phyloP scores from a whole-genome alignment of 805 yeast species.

The Candida hispaniensis region DNA sequence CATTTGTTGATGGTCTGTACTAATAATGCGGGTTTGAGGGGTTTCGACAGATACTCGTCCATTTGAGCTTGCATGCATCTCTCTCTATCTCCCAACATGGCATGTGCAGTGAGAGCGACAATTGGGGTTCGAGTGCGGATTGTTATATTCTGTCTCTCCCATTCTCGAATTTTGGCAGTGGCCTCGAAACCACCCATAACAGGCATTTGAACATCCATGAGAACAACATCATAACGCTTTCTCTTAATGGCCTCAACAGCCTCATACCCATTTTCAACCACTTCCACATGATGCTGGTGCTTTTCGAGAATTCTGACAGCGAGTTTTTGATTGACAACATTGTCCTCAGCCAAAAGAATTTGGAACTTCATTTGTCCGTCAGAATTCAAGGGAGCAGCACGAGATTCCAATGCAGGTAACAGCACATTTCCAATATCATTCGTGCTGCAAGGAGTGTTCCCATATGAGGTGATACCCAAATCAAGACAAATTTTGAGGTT shows the following conservation, averaged over 20 bases:
- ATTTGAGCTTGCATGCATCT: constrained; percentile 77
- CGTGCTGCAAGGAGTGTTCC: constrained; percentile 77
- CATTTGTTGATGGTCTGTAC: constrained; percentile 80
- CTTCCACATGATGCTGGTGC: constrained; percentile 74
- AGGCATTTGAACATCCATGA: constrained; percentile 95
- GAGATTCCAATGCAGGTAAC: constrained; percentile 74
- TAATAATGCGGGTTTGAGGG: constrained; percentile 70
- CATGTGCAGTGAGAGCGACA: constrained; percentile 85
- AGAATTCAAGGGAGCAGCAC: constrained; percentile 67
- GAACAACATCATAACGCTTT: constrained; percentile 62
- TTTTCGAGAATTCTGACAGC: constrained; percentile 79
- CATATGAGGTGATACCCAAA: constrained; percentile 77
- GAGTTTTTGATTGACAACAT: constrained; percentile 74
- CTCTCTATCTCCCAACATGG: constrained; percentile 88
- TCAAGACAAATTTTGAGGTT: constrained; percentile 76
- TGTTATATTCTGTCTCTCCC: constrained; percentile 75
- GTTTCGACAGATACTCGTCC: constrained; percentile 87
- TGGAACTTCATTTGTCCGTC: constrained; percentile 69
- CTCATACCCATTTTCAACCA: constrained; percentile 76
- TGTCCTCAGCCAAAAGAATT: constrained; percentile 76
- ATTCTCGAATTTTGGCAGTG: constrained; percentile 71
- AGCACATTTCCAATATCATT: constrained; percentile 74
- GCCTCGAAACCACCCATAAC: constrained; percentile 94
- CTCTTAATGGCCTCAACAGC: constrained; percentile 67
- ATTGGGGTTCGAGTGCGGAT: constrained; percentile 72